Conservation (phyloP, 306 rosid species). For the Carpinus viminea region DNA sequence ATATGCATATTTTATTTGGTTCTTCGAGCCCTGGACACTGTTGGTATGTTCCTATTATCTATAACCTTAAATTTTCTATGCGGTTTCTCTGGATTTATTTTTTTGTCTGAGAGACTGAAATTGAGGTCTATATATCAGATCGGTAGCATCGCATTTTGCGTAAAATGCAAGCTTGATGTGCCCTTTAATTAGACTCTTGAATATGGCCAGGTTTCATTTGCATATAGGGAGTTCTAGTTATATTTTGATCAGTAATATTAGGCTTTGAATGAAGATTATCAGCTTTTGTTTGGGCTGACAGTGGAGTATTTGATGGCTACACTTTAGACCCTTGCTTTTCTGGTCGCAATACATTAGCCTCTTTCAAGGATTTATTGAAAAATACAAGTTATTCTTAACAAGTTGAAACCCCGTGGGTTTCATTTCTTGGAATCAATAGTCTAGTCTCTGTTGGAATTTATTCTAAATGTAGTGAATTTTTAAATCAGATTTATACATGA, state of each 20-base stretch:
- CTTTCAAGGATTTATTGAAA: background rate
- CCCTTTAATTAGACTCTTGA: constrained; percentile 2
- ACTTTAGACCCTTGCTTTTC: background rate
- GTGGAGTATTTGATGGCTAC: background rate
- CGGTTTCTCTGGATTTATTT: background rate
- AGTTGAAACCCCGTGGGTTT: background rate
- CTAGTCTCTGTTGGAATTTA: background rate
- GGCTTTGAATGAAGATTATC: constrained; percentile 3
- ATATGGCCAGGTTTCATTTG: background rate
- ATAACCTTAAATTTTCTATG: background rate
- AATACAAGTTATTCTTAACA: background rate
- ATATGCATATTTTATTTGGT: constrained; percentile 92
- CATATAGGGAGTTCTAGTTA: background rate
- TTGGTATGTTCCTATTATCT: constrained; percentile 63
- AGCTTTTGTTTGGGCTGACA: background rate
- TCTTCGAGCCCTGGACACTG: constrained; percentile 94
- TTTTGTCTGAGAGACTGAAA: constrained; percentile 8
- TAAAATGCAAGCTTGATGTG: background rate
- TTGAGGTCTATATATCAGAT: background rate
- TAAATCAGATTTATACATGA: background rate
- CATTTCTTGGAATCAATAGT: background rate
- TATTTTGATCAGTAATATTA: background rate
- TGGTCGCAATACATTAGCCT: background rate
- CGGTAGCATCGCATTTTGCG: background rate
- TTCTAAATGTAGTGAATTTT: background rate